Evolutionary conservation across 345 rosid genomes (phyloP), one percentile per base, ranked within the genome.

Genomic region (Gossypium mustelinum): DNA sequence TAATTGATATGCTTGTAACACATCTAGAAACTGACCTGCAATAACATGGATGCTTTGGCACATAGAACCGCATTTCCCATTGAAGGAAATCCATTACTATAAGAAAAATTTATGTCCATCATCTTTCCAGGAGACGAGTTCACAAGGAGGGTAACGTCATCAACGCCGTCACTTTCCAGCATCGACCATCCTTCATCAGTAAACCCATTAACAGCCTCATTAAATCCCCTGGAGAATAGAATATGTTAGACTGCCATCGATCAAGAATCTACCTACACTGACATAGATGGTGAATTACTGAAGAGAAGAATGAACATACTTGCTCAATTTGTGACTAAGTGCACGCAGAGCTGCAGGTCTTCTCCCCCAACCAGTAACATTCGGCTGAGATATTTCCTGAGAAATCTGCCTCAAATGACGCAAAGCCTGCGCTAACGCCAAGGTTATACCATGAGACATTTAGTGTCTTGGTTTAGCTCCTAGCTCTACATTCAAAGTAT

Each of bases 1-100:
- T 29, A 11, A 48, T 12, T 45, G 10, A 50, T 22, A 62, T 18
- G 18, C 17, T 52, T 16, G 22, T 34, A 16, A 68, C 34, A 24
- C 14, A 9, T 34, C 47, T 50, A 24, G 68, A n/a, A 77, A 22
- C 72, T 68, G 25, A 90, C 99, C 89, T 93, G 98, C 76, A 95
- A 82, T 60, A 93, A 84, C 99, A 95, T 95, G 45, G 99, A 95
- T 72, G 99, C 99, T 79, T 93, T 95, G 68, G 98, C 99, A 74
- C 98, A 91, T 48, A 93, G 81, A 63, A 95, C 90, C 0, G 97
- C 90, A 71, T 80, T 90, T 68, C 85, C 87, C 87, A 91, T 86
- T 22, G 94, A 83, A 66, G 92, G 87, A 79, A 87, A 89, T 12
- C 99, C 97, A 81, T 82, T 83, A 10, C 90, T 57, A 44, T 90